Evolutionary conservation across 805 yeast genomes (phyloP), one percentile per base, ranked within the genome.

Genomic region (Lipomyces anomalus): DNA sequence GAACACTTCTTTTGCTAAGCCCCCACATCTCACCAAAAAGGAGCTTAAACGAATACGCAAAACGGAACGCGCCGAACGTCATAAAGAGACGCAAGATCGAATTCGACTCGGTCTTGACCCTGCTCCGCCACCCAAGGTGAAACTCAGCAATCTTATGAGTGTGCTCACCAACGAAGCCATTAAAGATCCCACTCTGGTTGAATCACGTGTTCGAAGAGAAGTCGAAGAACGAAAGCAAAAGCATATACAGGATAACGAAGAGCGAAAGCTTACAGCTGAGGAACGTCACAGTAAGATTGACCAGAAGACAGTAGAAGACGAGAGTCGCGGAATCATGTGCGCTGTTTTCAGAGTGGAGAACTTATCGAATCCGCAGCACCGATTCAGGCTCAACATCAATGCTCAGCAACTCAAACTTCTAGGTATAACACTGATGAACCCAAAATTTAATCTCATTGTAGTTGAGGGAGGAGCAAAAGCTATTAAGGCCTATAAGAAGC

Each of bases 81-180:
- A 78, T 50, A 79, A 80, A 56, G 92, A 82, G 38, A 72, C 75
- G 46, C 95, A 86, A 60, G 90, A 86, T 55, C 69, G 83, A 38
- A 80, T 89, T 21, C 75, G 80, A 46, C 67, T 85, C 4, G 98
- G 98, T 0, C 65, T 89, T 17, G 85, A 82, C 38, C 83, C 95
- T 0, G 82, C 95, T 4, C 95, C 96, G 0, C 82, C 82, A 4
- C 95, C 96, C 2, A 92, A 90, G 63, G 83, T 92, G 22, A 85
- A 83, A 57, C 68, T 87, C 36, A 77, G 82, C 35, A 92, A 90
- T 61, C 72, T 92, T 63, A 85, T 87, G 88, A 82, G 75, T 56
- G 95, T 87, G 0, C 68, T 84, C 40, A 85, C 97, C 2, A 79
- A 84, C 56, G 94, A 85, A 47, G 86, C 92, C 4, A 82, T 89